Evolutionary conservation across 1,284 basidiomycete species (phyloP).

Genomic region (Leccinum subfulvum): DNA sequence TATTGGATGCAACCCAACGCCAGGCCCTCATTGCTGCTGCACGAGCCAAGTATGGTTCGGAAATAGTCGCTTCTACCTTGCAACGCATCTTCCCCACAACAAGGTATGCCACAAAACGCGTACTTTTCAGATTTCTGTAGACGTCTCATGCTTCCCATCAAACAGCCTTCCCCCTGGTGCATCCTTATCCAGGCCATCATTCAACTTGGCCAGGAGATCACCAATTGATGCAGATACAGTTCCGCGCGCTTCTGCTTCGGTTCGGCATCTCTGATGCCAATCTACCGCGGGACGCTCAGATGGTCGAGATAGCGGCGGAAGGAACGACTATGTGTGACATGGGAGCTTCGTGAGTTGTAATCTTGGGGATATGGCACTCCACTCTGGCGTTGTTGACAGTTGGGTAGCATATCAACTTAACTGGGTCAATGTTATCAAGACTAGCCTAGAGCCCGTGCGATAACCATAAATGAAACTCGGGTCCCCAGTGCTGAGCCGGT

Average conservation of each 20-base stretch:
- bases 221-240: conserved; percentile 64
- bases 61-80: conserved; percentile 52
- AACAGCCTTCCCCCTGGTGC: conserved; percentile 62
- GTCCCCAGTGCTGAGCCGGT: too few relatives aligned
- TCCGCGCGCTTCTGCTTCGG: conserved; percentile 57
- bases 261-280: conserved; percentile 69
- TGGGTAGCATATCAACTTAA: conserved; percentile 59
- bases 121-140: conserved; percentile 10
- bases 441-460: too few relatives aligned
- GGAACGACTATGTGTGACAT: conserved; percentile 73
- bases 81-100: conserved; percentile 52
- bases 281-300: conserved; percentile 58
- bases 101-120: conserved; percentile 45
- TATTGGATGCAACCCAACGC: conserved; percentile 67
- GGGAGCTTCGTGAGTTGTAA: conserved; percentile 58
- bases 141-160: conserved; percentile 13
- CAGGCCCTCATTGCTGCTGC: conserved; percentile 70
- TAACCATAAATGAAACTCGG: too few relatives aligned
- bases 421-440: conserved; percentile 79
- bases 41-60: conserved; percentile 71
- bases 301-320: conserved; percentile 72
- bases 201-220: conserved; percentile 75
- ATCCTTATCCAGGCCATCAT: conserved; percentile 57
- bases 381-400: conserved; percentile 20
- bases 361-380: neutral